Evolutionary conservation across 129 eudicot species (phyloP), one percentile per base, ranked within the genome.

Genomic region (Centrapalus pauciflorus): DNA sequence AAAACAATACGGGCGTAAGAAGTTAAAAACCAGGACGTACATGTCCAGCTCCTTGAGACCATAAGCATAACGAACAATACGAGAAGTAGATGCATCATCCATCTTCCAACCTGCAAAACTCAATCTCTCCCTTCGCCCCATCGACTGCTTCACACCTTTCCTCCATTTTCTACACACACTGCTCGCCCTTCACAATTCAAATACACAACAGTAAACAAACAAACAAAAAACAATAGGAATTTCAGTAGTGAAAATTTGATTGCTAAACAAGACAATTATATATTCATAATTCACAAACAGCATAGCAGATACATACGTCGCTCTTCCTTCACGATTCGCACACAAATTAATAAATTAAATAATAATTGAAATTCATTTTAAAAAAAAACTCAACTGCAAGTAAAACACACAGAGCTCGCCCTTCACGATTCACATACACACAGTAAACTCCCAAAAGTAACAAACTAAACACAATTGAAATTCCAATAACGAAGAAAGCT

Each of bases 101-200:
- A 86, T 86, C 35, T 83, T 89, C 92, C 92, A 89, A 9, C 96
- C 99, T 8, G 95, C 83, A 68, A 93, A 88, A 49, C 95, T 88
- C 86, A 89, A 64, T 29, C 23, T 84, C 67, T 89, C 93, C 17
- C 77, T 82, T 55, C 90, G 82, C 43, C 81, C 96, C 52, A 89
- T 61, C 16, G 99, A 93, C 66, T 87, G 93, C 70, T 75, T 84
- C 88, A 89, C 99, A 13, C 90, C 96, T 72, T 89, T 74, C 70
- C 80, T 86, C 99, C 96, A 93, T 84, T 86, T 89, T 70, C 72
- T 74, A 40, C 95, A 84, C 66, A 93, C 99, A 55, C 90, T 54
- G 69, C 99, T 89, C 54, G 86, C 80, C 81, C 99, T 89, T 26
- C 52, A 61, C 14, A 35, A 70, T 67, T 49, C 40, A 50, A 26